Base-by-base conservation (phyloP, 139 green algal genomes). In the Astrephomene gubernaculifera region DNA sequence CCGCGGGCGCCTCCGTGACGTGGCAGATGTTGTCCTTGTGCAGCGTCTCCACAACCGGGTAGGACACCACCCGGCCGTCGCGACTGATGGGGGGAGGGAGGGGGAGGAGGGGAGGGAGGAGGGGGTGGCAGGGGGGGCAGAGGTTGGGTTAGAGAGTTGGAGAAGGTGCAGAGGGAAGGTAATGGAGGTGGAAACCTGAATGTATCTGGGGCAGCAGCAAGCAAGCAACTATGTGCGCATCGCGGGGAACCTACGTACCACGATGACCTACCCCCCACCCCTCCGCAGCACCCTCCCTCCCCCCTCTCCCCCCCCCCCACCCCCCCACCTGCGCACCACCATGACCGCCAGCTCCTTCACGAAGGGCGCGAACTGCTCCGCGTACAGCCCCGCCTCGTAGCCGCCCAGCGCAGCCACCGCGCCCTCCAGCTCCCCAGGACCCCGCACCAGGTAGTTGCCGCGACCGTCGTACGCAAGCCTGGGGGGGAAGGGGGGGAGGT, bases 1-100 rank as follows among this genome's bases (percentile, higher is more conserved):
- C 76, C 0, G 97, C 97, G 2, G 97, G 97, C 1, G 96, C 90
- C 87, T 98, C 93, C 2, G 97, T 98, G n/a, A 95, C 97, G 80
- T 95, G 90, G 76, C 92, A 97, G 82, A 99, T 99, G 92, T 89
- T 96, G 91, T 99, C 90, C 70, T 92, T 94, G 92, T 99, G 97
- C 9, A 98, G 92, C 4, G 97, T 99, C 90, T 99, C 96, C 1
- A 97, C 94, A 7, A 99, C 94, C 21, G 97, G 97, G 87, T 96
- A 99, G 22, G 94, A 90, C 44, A 85, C 41, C 6, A 96, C 71
- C 6, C 72, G 63, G 45, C 92, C 93, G 70, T 94, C 87, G 9
- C 87, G 78, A 71, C 78, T 87, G 82, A 22, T 21, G 14, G 45
- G 31, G 24, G 61, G 57, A 22, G 57, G 22, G 68, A 21, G 22